Conservation (phyloP, 2,329 filamentous ascomycete genomes). For the Coniochaeta sp. region DNA sequence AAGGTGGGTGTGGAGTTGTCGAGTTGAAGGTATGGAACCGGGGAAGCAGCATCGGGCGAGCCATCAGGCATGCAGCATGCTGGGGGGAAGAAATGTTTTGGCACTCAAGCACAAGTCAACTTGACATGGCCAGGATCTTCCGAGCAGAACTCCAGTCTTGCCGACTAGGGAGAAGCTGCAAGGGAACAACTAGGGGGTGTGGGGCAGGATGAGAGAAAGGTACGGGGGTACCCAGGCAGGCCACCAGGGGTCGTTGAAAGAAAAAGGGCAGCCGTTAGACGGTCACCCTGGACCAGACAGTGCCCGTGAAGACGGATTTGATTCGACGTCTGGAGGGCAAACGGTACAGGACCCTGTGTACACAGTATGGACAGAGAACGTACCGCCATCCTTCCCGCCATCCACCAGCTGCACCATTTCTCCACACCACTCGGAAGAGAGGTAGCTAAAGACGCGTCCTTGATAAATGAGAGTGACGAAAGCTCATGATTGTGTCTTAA, state of each 20-base stretch:
- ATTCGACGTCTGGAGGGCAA: too few relatives aligned
- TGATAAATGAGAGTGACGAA: too few relatives aligned
- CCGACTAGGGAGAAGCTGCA: neutral
- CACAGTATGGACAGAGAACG: too few relatives aligned
- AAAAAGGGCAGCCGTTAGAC: neutral
- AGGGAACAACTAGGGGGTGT: constrained; percentile 2
- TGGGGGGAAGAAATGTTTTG: neutral
- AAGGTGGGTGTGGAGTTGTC: neutral
- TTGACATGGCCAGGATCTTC: neutral
- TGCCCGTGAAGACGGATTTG: neutral
- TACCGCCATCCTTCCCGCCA: too few relatives aligned
- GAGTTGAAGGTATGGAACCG: neutral
- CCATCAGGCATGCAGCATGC: neutral
- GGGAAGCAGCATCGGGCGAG: constrained; percentile 1
- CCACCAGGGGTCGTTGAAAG: neutral
- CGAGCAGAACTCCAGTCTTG: neutral
- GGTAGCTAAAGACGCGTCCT: too few relatives aligned
- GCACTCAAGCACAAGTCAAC: neutral
- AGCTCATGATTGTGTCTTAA: too few relatives aligned
- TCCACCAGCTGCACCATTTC: too few relatives aligned
- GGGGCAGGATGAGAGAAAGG: neutral
- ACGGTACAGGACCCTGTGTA: too few relatives aligned
- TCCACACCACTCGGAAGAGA: too few relatives aligned
- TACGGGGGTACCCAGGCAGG: neutral
- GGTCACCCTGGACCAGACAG: neutral